Base-by-base conservation (phyloP, 2,329 filamentous ascomycete genomes). In the Aureobasidium sp. region DNA sequence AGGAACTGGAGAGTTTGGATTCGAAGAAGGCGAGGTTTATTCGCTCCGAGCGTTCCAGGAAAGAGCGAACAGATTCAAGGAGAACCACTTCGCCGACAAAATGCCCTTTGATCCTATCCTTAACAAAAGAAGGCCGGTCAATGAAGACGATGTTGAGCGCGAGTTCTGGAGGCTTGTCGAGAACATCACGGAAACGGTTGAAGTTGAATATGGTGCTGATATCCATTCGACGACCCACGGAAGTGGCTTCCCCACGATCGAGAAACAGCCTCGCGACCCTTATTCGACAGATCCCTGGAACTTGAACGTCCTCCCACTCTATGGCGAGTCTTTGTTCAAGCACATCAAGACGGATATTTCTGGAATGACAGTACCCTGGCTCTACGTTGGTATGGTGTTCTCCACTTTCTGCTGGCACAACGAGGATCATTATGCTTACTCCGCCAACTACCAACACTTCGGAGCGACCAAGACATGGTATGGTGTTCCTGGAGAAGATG, bases 341-440 rank as follows among this genome's bases (percentile, higher is more conserved):
- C 90, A 99, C 69, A 97, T 99, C 79, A 97, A 97, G 73, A 91
- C 93, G 0, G 94, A 99, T 71, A 95, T 99, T 59, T 97, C 94
- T 2, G 94, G 94, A 41, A 99, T 99, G 94, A 99, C 94, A 0
- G 93, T 99, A 8, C 94, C 94, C 0, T 99, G 94, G 94, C 86
- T 99, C 3, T 99, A 99, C 71, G 94, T 99, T 4, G 94, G 94
- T 64, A 99, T 99, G 94, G 95, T 96, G 42, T 99, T 99, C 73
- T 99, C 94, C 0, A 97, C 94, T 0, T 99, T 99, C 71, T 99
- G 94, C 75, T 99, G 94, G 94, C 94, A 99, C 73, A 97, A 96
- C 66, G 94, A 99, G 71, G 94, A 99, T 70, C 94, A 99, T 71
- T 97, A 96, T 72, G 88, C 94, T 2, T 99, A 97, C 72, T 99